Percentiles rank a stretch among this genome's conserved stretches.
Conservation (phyloP, 495 filamentous ascomycete species). For the Penicillium roqueforti region DNA sequence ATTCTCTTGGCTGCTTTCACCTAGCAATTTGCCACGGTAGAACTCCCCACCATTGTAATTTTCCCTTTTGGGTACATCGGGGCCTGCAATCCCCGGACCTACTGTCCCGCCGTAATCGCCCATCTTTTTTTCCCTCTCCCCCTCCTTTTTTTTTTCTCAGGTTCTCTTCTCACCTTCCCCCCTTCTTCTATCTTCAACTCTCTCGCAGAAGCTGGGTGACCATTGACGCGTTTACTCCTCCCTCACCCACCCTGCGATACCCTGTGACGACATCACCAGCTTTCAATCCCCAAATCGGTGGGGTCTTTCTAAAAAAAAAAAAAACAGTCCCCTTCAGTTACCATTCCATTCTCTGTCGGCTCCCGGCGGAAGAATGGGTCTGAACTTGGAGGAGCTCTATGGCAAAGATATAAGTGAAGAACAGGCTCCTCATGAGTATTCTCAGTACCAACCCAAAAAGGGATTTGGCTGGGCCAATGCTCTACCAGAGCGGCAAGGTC, state of each 20-base stretch:
- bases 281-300: conserved; percentile 17
- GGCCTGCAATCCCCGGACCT: conserved; percentile 30
- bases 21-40: conserved; percentile 32
- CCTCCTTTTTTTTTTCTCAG: conserved; percentile 26
- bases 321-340: conserved; percentile 10
- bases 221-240: conserved; percentile 9
- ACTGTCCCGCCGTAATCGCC: conserved; percentile 29
- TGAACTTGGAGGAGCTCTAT: conserved; percentile 62
- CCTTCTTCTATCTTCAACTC: conserved; percentile 18
- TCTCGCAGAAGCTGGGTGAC: conserved; percentile 27
- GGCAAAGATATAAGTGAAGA: conserved; percentile 57
- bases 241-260: conserved; percentile 23
- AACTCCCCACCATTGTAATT: conserved; percentile 31
- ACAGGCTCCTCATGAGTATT: conserved; percentile 59
- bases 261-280: conserved; percentile 31
- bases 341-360: conserved; percentile 44
- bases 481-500: conserved; percentile 93
- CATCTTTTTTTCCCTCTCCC: conserved; percentile 20
- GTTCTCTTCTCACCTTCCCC: conserved; percentile 20
- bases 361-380: conserved; percentile 61
- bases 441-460: conserved; percentile 88
- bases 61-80: conserved; percentile 20
- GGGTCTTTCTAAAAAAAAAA: conserved; percentile 19
- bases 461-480: conserved; percentile 88
- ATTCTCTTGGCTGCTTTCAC: conserved; percentile 3